Conservation (phyloP, 139 green algal genomes). For the Edaphochlamys debaryana region DNA sequence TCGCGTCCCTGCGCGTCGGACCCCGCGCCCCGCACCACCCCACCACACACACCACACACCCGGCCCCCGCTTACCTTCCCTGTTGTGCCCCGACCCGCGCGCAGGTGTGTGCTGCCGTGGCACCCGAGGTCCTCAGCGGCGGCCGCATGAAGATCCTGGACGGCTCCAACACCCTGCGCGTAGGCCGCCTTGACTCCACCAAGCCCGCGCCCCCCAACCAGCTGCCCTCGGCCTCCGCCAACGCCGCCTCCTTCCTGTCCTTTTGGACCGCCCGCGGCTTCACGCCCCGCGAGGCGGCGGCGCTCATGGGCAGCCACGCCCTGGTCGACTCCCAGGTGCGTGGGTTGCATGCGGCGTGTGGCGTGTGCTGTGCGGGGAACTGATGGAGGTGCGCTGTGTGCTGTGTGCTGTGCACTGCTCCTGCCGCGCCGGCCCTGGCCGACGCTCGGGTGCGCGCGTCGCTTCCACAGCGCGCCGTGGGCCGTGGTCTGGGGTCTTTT, state of each 20-base stretch:
- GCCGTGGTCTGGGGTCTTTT: not conserved
- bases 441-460: too few relatives aligned
- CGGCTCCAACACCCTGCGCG: not conserved
- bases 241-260: not conserved
- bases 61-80: not conserved
- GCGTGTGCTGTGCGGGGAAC: not conserved
- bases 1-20: too few relatives aligned
- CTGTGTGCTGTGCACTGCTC: not conserved
- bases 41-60: not conserved
- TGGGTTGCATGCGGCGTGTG: not conserved
- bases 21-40: not conserved
- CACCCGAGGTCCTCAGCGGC: not conserved
- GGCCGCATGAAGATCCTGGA: not conserved
- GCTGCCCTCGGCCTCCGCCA: not conserved
- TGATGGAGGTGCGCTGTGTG: not conserved
- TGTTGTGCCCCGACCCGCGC: not conserved
- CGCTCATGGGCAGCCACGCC: constrained; percentile 13
- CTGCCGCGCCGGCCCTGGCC: too few relatives aligned
- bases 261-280: constrained; percentile 1
- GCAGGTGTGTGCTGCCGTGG: not conserved
- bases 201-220: not conserved
- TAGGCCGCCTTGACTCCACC: not conserved
- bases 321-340: not conserved
- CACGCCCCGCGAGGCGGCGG: not conserved
- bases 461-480: too few relatives aligned